Conservation (phyloP, 1,284 basidiomycete genomes). For the Ganoderma sinense region DNA sequence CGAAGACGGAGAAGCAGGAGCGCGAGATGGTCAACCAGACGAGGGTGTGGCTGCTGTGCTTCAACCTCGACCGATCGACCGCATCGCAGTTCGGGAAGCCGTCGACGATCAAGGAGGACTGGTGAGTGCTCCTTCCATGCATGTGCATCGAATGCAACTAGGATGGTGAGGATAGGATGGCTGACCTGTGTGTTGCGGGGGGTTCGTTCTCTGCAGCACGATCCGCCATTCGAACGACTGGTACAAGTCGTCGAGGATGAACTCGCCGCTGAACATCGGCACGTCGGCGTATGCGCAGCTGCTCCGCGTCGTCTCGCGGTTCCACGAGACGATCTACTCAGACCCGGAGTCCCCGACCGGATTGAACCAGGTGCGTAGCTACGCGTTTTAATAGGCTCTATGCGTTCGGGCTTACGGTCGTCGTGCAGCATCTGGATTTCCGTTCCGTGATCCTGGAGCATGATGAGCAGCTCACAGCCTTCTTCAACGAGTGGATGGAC, state of each 20-base stretch:
- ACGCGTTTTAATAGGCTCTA: background rate
- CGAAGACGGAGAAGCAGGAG: slow-evolving; percentile 71
- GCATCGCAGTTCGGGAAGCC: slow-evolving; percentile 90
- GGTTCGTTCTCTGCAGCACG: slow-evolving; percentile 51
- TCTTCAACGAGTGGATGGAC: slow-evolving; percentile 66
- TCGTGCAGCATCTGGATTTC: slow-evolving; percentile 67
- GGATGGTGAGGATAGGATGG: background rate
- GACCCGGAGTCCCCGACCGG: slow-evolving; percentile 73
- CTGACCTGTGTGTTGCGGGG: background rate
- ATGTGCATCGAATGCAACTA: background rate
- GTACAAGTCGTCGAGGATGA: slow-evolving; percentile 75
- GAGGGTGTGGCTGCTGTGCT: slow-evolving; percentile 88
- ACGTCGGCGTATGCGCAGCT: slow-evolving; percentile 76
- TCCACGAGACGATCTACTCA: slow-evolving; percentile 82
- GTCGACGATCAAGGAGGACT: slow-evolving; percentile 86
- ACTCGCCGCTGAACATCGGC: slow-evolving; percentile 76
- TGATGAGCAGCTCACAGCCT: slow-evolving; percentile 63
- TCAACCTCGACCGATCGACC: slow-evolving; percentile 83
- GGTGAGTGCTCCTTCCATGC: slow-evolving; percentile 49
- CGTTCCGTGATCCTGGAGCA: slow-evolving; percentile 65
- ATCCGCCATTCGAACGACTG: slow-evolving; percentile 78
- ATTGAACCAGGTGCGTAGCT: slow-evolving; percentile 64
- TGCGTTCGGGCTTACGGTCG: background rate
- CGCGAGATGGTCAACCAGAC: slow-evolving; percentile 84
- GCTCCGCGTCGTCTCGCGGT: slow-evolving; percentile 72